Conservation (phyloP, 768 basidiomycete species). For the Mrakia gelida region DNA sequence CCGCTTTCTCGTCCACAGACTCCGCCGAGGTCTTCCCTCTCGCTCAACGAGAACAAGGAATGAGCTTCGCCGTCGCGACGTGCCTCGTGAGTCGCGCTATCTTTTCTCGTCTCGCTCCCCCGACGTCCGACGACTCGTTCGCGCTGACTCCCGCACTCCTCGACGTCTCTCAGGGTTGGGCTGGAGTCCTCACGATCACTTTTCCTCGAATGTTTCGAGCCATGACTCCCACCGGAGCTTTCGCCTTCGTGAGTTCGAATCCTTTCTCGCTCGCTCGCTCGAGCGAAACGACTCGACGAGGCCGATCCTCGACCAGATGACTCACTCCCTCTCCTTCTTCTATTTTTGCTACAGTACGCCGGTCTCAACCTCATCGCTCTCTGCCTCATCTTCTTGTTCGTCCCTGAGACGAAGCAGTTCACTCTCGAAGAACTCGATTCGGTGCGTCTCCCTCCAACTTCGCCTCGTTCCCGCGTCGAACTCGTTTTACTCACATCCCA, state of each 20-base stretch:
- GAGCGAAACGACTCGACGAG: too few relatives aligned
- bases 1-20: too few relatives aligned
- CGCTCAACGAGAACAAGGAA: constrained; percentile 71
- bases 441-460: too few relatives aligned
- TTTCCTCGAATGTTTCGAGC: constrained; percentile 64
- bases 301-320: too few relatives aligned
- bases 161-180: constrained; percentile 50
- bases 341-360: constrained; percentile 38
- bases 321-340: constrained; percentile 16
- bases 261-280: too few relatives aligned
- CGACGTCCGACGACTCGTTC: too few relatives aligned
- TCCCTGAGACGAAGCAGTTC: constrained; percentile 39
- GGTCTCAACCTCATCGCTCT: constrained; percentile 40
- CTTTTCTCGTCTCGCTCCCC: too few relatives aligned
- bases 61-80: too few relatives aligned
- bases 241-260: constrained; percentile 62
- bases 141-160: too few relatives aligned
- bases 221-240: constrained; percentile 66
- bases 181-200: constrained; percentile 46
- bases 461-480: background rate
- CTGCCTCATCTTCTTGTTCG: constrained; percentile 37
- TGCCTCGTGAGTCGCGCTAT: too few relatives aligned
- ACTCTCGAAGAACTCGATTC: constrained; percentile 43
- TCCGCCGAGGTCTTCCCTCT: constrained; percentile 89
- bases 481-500: background rate